A percentile compares a stretch with the other conserved stretches of the same genome.
Conservation (phyloP, 257 asterid genomes). For the Verbena officinalis region DNA sequence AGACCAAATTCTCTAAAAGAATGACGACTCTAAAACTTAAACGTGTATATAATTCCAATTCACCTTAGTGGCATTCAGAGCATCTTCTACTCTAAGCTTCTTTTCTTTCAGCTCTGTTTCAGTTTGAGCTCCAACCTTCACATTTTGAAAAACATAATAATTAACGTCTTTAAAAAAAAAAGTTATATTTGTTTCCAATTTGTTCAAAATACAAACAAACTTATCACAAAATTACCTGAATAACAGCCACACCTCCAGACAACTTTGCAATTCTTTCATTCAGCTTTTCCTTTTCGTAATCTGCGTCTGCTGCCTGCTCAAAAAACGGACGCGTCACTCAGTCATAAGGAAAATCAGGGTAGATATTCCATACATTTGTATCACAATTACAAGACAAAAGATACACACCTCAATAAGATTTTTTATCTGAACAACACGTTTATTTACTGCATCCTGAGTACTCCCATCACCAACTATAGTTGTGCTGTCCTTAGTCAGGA, state of each 20-base stretch:
- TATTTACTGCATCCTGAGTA: slow-evolving; percentile 82
- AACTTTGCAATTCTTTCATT: slow-evolving; percentile 93
- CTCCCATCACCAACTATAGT: slow-evolving; percentile 99
- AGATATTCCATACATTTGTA: not conserved
- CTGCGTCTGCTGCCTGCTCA: slow-evolving; percentile 84
- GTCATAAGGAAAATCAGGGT: not conserved
- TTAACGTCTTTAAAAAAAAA: not conserved
- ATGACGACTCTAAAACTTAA: not conserved
- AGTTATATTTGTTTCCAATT: too few species aligned
- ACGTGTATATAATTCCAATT: not conserved
- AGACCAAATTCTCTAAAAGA: not conserved
- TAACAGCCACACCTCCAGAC: slow-evolving; percentile 98
- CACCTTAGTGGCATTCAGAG: slow-evolving; percentile 97
- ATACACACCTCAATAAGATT: slow-evolving; percentile 80
- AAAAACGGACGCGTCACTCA: slow-evolving; percentile 17
- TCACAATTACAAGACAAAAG: slow-evolving; percentile 9
- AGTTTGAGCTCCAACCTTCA: slow-evolving; percentile 98
- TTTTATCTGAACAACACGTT: slow-evolving; percentile 82
- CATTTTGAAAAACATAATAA: not conserved
- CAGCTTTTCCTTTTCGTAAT: slow-evolving; percentile 84
- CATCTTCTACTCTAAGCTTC: slow-evolving; percentile 98
- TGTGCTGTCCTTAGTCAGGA: slow-evolving; percentile 81
- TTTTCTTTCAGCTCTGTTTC: slow-evolving; percentile 96
- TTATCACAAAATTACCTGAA: slow-evolving; percentile 61
- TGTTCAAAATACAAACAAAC: too few species aligned